Base-by-base conservation (phyloP, 2,329 filamentous ascomycete genomes). In the Colletotrichum eremochloae region DNA sequence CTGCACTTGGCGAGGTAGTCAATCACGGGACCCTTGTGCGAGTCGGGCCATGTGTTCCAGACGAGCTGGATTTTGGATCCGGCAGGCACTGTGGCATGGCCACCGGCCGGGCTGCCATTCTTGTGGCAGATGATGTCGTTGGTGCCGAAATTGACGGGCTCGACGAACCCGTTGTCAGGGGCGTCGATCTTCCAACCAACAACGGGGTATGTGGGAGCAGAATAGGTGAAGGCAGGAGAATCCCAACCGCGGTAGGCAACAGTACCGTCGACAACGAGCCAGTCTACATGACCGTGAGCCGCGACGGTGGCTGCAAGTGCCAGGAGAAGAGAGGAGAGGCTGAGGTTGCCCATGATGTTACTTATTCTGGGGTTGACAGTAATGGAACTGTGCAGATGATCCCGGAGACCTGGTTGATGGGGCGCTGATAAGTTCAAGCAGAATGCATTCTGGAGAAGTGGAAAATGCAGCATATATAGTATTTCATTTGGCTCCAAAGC, bases 21-120 rank as follows among this genome's bases (percentile, higher is more conserved):
- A 75, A 91, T 85, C 75, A 91, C 85, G 18, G 89, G 89, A 3
- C 89, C 89, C 75, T 91, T 86, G 82, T 93, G 86, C 68, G 85
- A 87, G 9, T 87, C 84, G 18, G 91, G 90, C 91, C 91, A 93
- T n/a, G 83, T 83, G 68, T 85, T 88, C 91, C 91, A 93, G 76
- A 89, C 84, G 60, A 93, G 81, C 73, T 87, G 83, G 74, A 93
- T 80, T 14, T 83, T 84, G 75, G 84, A 83, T 72, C 91, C 92
- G 15, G 91, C 91, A 18, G 85, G 82, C 46, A 92, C 86, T 4
- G 77, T 77, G 42, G 82, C 82, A 20, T 81, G 81, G 65, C 82
- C 80, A 53, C 79, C 73, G 14, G 82, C 85, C 31, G 84, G 81
- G 18, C 76, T 82, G 18, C 82, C 85, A 31, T 76, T 79, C 68